phyloP scores from a whole-genome alignment of 345 rosid genomes.

The Linum lewisii region DNA sequence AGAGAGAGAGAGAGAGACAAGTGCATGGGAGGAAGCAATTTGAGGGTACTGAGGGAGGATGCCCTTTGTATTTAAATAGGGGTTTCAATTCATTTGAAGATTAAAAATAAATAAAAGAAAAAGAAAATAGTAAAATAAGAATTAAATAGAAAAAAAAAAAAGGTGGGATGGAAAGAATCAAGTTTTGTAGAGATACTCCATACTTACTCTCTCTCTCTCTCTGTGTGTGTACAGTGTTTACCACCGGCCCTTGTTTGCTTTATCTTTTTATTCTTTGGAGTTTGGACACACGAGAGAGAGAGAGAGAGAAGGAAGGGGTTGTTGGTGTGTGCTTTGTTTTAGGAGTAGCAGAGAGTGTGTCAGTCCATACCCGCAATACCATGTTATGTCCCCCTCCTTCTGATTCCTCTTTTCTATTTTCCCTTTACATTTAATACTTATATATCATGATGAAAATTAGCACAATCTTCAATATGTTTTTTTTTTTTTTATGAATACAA shows the following conservation, averaged over 20 bases:
- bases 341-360: neutral
- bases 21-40: neutral
- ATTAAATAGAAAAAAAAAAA: too few relatives aligned
- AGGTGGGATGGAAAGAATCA: neutral
- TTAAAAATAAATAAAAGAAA: too few relatives aligned
- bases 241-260: neutral
- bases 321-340: neutral
- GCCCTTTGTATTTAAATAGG: neutral
- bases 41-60: neutral
- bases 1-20: neutral
- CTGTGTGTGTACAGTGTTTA: too few relatives aligned
- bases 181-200: neutral
- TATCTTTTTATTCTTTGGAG: too few relatives aligned
- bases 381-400: neutral
- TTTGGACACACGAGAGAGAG: too few relatives aligned
- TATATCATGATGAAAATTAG: too few relatives aligned
- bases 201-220: neutral
- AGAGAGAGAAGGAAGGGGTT: too few relatives aligned
- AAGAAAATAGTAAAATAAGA: too few relatives aligned
- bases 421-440: too few relatives aligned
- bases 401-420: neutral
- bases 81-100: neutral
- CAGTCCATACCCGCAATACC: conserved; percentile 1
- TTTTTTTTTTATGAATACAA: too few relatives aligned
- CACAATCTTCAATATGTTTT: too few relatives aligned